Conservation (phyloP, 176 grass and related monocot species). For the Secale cereale region DNA sequence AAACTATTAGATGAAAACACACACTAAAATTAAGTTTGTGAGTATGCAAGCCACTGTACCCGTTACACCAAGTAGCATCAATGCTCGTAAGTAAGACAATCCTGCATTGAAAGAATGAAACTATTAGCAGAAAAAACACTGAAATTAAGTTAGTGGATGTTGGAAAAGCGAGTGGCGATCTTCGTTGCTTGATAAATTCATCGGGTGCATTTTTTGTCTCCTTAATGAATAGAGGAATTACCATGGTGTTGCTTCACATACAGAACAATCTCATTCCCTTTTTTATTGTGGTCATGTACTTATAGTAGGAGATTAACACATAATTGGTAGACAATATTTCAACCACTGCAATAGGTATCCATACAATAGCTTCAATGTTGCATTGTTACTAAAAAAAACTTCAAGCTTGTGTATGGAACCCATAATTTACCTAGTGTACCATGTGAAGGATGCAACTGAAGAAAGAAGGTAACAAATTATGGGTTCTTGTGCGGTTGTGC, state of each 20-base stretch:
- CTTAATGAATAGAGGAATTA: slow-evolving; percentile 13
- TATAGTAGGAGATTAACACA: neutral
- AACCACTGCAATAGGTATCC: slow-evolving; percentile 2
- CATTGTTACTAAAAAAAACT: too few species aligned
- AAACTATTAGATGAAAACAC: neutral
- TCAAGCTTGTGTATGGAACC: too few species aligned
- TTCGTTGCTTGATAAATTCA: slow-evolving; percentile 26
- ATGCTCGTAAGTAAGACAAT: neutral
- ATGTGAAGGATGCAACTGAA: too few species aligned
- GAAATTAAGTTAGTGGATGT: neutral
- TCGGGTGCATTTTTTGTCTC: neutral
- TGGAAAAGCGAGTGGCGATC: slow-evolving; percentile 9
- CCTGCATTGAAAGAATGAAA: neutral
- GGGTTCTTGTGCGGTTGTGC: too few species aligned
- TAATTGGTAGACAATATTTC: slow-evolving; percentile 12
- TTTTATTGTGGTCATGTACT: neutral
- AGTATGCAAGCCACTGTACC: neutral
- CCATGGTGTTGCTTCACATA: neutral
- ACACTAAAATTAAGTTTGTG: neutral
- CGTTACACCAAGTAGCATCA: neutral
- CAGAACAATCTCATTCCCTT: neutral
- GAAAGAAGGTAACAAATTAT: too few species aligned
- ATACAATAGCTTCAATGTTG: too few species aligned
- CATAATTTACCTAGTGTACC: too few species aligned
- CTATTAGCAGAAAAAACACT: neutral